Percentiles rank a stretch among this genome's conserved stretches.
phyloP scores from a whole-genome alignment of 306 rosid genomes.

The Quillaja saponaria region DNA sequence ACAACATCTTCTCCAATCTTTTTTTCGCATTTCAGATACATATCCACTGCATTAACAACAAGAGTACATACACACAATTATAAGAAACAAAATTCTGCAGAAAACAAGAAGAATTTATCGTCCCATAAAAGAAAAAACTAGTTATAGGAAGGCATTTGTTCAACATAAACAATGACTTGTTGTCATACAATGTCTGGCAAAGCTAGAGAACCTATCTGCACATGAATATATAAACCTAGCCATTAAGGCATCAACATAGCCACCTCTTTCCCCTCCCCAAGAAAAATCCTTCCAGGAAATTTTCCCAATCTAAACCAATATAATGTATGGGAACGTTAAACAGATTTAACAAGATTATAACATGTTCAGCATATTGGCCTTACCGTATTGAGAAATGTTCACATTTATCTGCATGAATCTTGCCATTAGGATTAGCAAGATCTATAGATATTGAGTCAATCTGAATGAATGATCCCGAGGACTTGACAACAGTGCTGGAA shows the following conservation, averaged over 20 bases:
- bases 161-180: no score
- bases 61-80: neutral
- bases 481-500: conserved; percentile 41
- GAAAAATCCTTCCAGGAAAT: neutral
- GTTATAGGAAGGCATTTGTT: no score
- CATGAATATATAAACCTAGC: no score
- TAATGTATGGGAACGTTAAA: conserved; percentile 1
- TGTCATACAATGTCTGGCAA: no score
- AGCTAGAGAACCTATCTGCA: no score
- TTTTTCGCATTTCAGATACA: conserved; percentile 75
- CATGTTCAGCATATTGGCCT: conserved; percentile 30
- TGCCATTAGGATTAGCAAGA: conserved; percentile 51
- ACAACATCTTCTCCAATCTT: conserved; percentile 82
- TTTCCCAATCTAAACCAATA: neutral
- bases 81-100: conserved; percentile 23
- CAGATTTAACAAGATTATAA: conserved; percentile 17
- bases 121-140: neutral
- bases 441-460: conserved; percentile 84
- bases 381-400: conserved; percentile 95
- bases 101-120: conserved; percentile 9
- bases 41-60: conserved; percentile 59
- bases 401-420: conserved; percentile 61
- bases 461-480: conserved; percentile 63
- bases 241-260: no score
- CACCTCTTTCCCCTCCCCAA: no score